A percentile compares a stretch with the other conserved stretches of the same genome.
Conservation (phyloP, 495 filamentous ascomycete species). For the Talaromyces thailandensis region DNA sequence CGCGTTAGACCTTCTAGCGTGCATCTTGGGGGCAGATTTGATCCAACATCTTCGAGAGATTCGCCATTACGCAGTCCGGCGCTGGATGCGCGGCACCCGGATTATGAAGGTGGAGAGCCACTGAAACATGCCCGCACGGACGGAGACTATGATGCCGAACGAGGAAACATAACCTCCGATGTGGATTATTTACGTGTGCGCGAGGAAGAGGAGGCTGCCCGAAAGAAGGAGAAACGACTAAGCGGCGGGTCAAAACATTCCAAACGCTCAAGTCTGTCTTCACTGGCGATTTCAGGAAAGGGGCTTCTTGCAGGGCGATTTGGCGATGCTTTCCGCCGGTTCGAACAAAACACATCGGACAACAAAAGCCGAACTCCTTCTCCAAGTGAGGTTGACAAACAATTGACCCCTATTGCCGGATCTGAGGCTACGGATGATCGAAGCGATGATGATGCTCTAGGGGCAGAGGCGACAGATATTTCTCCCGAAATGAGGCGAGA, state of each 20-base stretch:
- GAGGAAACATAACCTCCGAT: slow-evolving; percentile 67
- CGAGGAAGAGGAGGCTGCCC: slow-evolving; percentile 59
- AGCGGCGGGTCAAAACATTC: slow-evolving; percentile 55
- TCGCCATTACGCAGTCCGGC: slow-evolving; percentile 40
- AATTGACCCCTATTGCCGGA: slow-evolving; percentile 63
- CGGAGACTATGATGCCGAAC: slow-evolving; percentile 24
- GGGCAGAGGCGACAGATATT: slow-evolving; percentile 59
- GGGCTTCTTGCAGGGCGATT: slow-evolving; percentile 84
- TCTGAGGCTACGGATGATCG: slow-evolving; percentile 66
- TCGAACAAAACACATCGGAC: slow-evolving; percentile 57
- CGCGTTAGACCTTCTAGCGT: slow-evolving; percentile 64
- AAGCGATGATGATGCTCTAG: slow-evolving; percentile 54
- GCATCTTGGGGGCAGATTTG: slow-evolving; percentile 69
- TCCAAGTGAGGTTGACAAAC: slow-evolving; percentile 28
- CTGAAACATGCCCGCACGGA: slow-evolving; percentile 30
- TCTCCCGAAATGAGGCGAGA: slow-evolving; percentile 87
- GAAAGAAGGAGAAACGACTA: slow-evolving; percentile 62
- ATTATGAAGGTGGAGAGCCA: slow-evolving; percentile 31
- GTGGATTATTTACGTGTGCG: slow-evolving; percentile 79
- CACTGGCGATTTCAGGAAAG: slow-evolving; percentile 66
- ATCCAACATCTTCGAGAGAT: slow-evolving; percentile 51
- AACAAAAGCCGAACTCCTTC: slow-evolving; percentile 38
- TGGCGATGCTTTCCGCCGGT: slow-evolving; percentile 90
- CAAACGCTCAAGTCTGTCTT: slow-evolving; percentile 77
- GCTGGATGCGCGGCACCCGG: slow-evolving; percentile 24